Conservation (phyloP, 1,139 yeast genomes). For the Kurtzmaniella natalensis region DNA sequence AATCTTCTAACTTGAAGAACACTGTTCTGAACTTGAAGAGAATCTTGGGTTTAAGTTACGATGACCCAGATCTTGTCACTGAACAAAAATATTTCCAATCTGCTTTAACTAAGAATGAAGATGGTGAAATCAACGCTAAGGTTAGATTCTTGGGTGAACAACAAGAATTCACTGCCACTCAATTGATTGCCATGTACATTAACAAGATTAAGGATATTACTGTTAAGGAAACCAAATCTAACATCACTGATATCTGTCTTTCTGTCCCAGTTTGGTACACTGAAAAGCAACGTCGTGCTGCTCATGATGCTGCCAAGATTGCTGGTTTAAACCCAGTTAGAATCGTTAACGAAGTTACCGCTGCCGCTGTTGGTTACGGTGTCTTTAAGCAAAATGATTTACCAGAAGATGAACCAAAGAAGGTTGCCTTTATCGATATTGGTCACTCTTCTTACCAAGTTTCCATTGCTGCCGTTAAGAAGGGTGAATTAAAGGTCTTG, state of each 20-base stretch:
- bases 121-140: slow-evolving; percentile 78
- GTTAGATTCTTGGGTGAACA: slow-evolving; percentile 82
- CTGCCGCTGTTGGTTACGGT: slow-evolving; percentile 99
- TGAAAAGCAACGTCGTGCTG: slow-evolving; percentile 94
- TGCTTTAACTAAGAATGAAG: slow-evolving; percentile 62
- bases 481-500: slow-evolving; percentile 90
- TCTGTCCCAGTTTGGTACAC: slow-evolving; percentile 98
- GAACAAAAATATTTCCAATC: slow-evolving; percentile 74
- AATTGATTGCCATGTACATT: slow-evolving; percentile 91
- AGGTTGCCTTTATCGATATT: slow-evolving; percentile 90
- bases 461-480: slow-evolving; percentile 85
- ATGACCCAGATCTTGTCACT: slow-evolving; percentile 72
- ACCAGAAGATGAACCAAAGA: slow-evolving; percentile 85
- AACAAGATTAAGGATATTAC: slow-evolving; percentile 85
- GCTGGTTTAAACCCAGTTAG: slow-evolving; percentile 98
- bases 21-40: slow-evolving; percentile 94
- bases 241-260: slow-evolving; percentile 80
- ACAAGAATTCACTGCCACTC: slow-evolving; percentile 78
- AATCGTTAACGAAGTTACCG: slow-evolving; percentile 94
- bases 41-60: slow-evolving; percentile 71
- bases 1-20: slow-evolving; percentile 92
- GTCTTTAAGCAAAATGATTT: slow-evolving; percentile 95
- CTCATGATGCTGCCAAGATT: slow-evolving; percentile 90
- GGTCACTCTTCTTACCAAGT: slow-evolving; percentile 97
- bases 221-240: slow-evolving; percentile 75